Conservation (phyloP, 257 asterid species). For the Anisodus tanguticus region DNA sequence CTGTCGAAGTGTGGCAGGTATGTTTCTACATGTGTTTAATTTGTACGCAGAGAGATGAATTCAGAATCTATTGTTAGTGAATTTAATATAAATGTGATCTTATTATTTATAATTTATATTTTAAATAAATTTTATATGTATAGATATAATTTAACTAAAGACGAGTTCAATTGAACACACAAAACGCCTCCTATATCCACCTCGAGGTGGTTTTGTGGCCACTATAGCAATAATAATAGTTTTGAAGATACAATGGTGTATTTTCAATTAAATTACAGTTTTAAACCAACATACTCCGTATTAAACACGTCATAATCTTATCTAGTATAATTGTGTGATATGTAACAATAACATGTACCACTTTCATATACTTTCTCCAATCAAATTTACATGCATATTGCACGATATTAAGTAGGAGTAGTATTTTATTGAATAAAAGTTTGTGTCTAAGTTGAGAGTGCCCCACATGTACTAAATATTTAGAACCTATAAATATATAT, state of each 20-base stretch:
- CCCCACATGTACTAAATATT: not conserved
- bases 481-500: no score
- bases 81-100: not conserved
- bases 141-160: not conserved
- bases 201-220: not conserved
- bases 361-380: not conserved
- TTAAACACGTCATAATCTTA: no score
- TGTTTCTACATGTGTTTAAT: no score
- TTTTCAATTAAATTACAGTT: no score
- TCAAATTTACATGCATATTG: not conserved
- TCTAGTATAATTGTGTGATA: not conserved
- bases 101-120: no score
- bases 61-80: not conserved
- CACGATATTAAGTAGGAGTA: no score
- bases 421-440: no score
- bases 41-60: not conserved
- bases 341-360: not conserved
- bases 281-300: no score
- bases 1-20: slow-evolving; percentile 67
- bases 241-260: no score
- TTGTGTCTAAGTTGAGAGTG: not conserved
- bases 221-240: no score
- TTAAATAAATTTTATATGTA: no score
- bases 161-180: not conserved
- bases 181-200: not conserved